A percentile compares a stretch with the other conserved stretches of the same genome.
phyloP scores from a whole-genome alignment of 305 asterid species.

The Stenogyne calaminthoides region DNA sequence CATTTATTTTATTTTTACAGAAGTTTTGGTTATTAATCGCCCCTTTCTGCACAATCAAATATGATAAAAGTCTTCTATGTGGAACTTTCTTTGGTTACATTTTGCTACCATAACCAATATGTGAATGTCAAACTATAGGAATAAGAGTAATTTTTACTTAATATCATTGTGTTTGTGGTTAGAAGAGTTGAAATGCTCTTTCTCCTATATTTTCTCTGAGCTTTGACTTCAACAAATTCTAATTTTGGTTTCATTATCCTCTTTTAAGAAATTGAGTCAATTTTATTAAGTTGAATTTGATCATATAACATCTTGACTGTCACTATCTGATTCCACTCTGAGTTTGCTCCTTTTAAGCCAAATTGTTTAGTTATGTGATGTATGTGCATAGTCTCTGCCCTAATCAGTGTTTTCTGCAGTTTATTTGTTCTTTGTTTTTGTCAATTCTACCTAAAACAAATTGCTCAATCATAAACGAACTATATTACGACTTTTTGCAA shows the following conservation, averaged over 20 bases:
- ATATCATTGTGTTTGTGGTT: slow-evolving; percentile 1
- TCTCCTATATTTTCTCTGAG: background rate
- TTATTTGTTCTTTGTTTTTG: background rate
- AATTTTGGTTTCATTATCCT: background rate
- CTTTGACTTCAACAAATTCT: background rate
- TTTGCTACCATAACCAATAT: background rate
- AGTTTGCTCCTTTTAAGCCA: slow-evolving; percentile 9
- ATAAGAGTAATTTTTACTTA: background rate
- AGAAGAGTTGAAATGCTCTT: background rate
- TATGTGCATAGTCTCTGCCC: background rate
- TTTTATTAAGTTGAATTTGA: background rate
- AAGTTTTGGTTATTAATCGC: background rate
- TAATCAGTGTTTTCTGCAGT: background rate
- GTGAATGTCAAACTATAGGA: slow-evolving; percentile 16
- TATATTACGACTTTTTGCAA: background rate
- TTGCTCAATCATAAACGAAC: background rate
- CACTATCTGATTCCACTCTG: background rate
- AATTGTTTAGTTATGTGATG: background rate
- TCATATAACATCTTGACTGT: background rate
- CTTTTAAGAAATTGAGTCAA: background rate
- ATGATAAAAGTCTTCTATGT: background rate
- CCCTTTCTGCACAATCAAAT: background rate
- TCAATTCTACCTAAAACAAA: background rate
- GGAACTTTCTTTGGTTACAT: slow-evolving; percentile 9
- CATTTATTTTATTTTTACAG: background rate